phyloP scores from a whole-genome alignment of 139 green algal species.

The Desmodesmus armatus region DNA sequence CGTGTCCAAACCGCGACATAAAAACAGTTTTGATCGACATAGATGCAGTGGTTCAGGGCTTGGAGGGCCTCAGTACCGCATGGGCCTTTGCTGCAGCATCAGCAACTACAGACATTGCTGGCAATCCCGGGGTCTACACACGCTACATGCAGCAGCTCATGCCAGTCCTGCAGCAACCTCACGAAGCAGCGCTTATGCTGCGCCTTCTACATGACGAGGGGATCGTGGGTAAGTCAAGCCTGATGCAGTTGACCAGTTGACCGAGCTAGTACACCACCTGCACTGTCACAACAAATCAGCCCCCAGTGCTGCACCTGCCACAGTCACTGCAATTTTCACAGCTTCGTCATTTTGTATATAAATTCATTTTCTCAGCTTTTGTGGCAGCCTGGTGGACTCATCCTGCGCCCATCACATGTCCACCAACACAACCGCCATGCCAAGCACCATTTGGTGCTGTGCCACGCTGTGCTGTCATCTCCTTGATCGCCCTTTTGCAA shows the following conservation, averaged over 20 bases:
- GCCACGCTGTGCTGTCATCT: too few species aligned
- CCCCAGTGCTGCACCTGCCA: too few species aligned
- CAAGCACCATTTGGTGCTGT: too few species aligned
- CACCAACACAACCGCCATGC: too few species aligned
- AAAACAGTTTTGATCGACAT: background rate
- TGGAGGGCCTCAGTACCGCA: background rate
- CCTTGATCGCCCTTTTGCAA: too few species aligned
- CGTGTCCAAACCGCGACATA: background rate
- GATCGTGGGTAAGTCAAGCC: constrained; percentile 43
- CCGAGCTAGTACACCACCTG: background rate
- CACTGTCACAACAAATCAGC: too few species aligned
- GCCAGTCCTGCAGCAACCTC: constrained; percentile 22
- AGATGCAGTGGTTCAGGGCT: background rate
- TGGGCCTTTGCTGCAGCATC: background rate
- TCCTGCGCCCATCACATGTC: too few species aligned
- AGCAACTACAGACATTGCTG: background rate
- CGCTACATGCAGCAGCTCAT: constrained; percentile 32
- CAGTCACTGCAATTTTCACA: too few species aligned
- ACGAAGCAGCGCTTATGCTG: constrained; percentile 46
- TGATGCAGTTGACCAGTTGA: background rate
- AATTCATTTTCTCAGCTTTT: background rate
- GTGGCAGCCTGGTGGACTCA: too few species aligned
- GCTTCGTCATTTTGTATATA: too few species aligned
- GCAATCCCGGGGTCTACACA: background rate
- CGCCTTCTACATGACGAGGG: constrained; percentile 47